Percentiles rank a stretch among this genome's conserved stretches.
Conservation (phyloP, 2,329 filamentous ascomycete genomes). For the Fusarium acutatum region DNA sequence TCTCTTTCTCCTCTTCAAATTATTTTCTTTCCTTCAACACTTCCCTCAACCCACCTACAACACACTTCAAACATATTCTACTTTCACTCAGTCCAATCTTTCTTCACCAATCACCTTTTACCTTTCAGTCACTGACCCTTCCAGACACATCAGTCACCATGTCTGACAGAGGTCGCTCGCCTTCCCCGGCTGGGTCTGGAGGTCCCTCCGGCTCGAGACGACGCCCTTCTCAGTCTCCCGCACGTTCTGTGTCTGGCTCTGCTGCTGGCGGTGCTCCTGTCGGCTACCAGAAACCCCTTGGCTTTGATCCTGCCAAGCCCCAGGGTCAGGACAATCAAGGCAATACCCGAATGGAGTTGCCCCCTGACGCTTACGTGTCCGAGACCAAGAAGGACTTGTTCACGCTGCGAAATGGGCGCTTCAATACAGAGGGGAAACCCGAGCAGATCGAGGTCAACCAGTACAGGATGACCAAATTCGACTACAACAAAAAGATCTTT, state of each 20-base stretch:
- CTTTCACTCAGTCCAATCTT: not conserved
- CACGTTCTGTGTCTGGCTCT: constrained; percentile 28
- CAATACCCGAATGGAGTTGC: constrained; percentile 64
- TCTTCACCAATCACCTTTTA: not conserved
- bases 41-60: not conserved
- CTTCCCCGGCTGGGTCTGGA: constrained; percentile 28
- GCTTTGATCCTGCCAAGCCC: constrained; percentile 55
- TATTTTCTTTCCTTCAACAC: not conserved
- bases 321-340: constrained; percentile 44
- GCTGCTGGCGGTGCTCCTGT: constrained; percentile 16
- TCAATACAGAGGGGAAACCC: constrained; percentile 65
- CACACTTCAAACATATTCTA: not conserved
- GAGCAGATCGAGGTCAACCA: constrained; percentile 74
- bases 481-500: constrained; percentile 69
- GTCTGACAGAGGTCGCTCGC: constrained; percentile 47
- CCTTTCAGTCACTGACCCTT: not conserved
- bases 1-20: not conserved
- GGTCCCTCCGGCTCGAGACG: constrained; percentile 26
- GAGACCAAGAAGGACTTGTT: constrained; percentile 48
- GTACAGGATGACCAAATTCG: constrained; percentile 70
- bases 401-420: constrained; percentile 49
- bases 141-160: constrained; percentile 32
- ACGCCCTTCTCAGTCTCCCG: constrained; percentile 32
- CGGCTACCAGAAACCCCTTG: constrained; percentile 45
- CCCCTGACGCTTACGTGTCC: constrained; percentile 62